Percentiles rank a stretch among this genome's conserved stretches.
Conservation (phyloP, 2,329 filamentous ascomycete species). For the Phaeosphaeriaceae sp. region DNA sequence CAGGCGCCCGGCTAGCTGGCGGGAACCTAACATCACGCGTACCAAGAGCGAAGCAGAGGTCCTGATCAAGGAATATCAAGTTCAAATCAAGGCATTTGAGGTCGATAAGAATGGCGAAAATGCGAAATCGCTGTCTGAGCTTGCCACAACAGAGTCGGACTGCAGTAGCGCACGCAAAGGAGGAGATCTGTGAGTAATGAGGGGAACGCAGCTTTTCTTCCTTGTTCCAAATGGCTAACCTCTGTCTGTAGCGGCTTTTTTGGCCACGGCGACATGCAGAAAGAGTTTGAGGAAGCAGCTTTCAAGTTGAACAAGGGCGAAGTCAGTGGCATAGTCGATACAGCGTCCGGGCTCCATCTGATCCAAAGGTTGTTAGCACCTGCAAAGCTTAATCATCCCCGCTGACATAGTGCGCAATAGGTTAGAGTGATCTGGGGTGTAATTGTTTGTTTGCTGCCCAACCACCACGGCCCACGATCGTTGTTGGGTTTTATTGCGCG, state of each 20-base stretch:
- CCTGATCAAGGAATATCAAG: slow-evolving; percentile 78
- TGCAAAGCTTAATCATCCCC: not conserved
- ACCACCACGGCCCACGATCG: not conserved
- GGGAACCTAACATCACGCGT: slow-evolving; percentile 86
- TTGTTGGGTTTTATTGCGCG: slow-evolving; percentile 3
- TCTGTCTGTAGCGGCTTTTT: slow-evolving; percentile 74
- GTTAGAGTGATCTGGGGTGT: slow-evolving; percentile 22
- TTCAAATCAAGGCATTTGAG: slow-evolving; percentile 71
- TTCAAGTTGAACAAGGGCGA: slow-evolving; percentile 88
- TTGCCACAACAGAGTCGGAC: slow-evolving; percentile 89
- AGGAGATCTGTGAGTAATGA: slow-evolving; percentile 75
- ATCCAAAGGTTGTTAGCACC: slow-evolving; percentile 77
- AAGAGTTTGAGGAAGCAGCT: slow-evolving; percentile 95
- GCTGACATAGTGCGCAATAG: slow-evolving; percentile 25
- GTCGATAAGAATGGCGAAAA: slow-evolving; percentile 51
- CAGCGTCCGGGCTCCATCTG: slow-evolving; percentile 90
- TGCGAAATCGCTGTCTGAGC: slow-evolving; percentile 68
- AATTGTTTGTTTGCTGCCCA: slow-evolving; percentile 1
- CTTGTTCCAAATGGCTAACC: slow-evolving; percentile 1
- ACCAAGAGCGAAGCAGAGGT: slow-evolving; percentile 83
- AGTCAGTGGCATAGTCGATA: slow-evolving; percentile 86
- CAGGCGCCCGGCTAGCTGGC: slow-evolving; percentile 90
- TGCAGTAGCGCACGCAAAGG: slow-evolving; percentile 94
- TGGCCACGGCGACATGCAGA: slow-evolving; percentile 94
- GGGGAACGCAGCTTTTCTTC: not conserved